Base-by-base conservation (phyloP, 2,329 filamentous ascomycete genomes). In the Lojkania enalia region DNA sequence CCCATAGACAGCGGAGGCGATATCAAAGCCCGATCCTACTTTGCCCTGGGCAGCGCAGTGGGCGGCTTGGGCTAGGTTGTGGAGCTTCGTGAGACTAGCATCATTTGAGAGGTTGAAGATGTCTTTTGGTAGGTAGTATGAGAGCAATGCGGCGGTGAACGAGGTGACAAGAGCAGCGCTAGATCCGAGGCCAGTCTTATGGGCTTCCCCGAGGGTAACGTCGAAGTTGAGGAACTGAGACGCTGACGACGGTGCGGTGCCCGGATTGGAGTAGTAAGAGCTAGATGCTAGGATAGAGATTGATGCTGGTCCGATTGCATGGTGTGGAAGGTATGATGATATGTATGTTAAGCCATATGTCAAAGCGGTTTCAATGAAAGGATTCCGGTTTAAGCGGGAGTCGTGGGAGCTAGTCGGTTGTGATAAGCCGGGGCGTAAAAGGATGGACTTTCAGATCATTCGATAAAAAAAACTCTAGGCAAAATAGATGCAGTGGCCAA, bases 11-110 rank as follows among this genome's bases (percentile, higher is more conserved):
- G 94, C 94, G 19, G 88, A 86, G 0, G 92, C 94, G 40, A 99
- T 87, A 66, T 99, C 94, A 67, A 99, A 99, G 15, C 94, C 94
- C 1, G 88, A 94, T 38, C 94, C 94, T 14, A 99, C 85, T 71
- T 99, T 99, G 18, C 94, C 94, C 74, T 99, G 94, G 0, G 94
- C 94, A 1, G 92, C 90, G 66, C 92, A 96, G 74, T 99, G 94
- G 3, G 90, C 86, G 1, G 88, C 88, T 75, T 99, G 94, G 0
- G 92, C 87, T 39, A 99, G 84, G 71, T 97, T 97, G 75, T 99
- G 94, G 42, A 96, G 79, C 38, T 80, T 80, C 20, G 76, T 74
- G 54, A 78, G 78, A 39, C 84, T 82, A 0, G 71, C 54, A 0
- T 77, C 72, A 35, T 78, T 76, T 36, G 70, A 33, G 41, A 90